Evolutionary conservation across 179 eudicot species (phyloP).

Genomic region (Monotropa hypopitys): DNA sequence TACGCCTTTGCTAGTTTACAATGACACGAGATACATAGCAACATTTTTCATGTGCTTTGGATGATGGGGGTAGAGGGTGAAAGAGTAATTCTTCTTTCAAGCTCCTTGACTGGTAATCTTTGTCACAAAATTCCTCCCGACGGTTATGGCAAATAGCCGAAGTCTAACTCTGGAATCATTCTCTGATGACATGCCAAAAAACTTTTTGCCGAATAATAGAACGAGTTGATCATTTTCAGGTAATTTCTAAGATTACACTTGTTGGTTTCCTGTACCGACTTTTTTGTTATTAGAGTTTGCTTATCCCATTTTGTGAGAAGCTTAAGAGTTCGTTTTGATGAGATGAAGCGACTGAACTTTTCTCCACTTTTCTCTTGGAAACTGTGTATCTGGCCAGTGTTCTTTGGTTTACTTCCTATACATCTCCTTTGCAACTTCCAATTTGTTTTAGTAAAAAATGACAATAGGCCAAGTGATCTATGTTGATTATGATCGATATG

Average conservation of each 20-base stretch:
- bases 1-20: background rate
- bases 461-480: background rate
- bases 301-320: background rate
- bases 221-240: conserved; percentile 1
- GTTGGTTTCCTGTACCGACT: background rate
- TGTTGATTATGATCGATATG: background rate
- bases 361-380: background rate
- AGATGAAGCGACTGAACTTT: background rate
- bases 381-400: background rate
- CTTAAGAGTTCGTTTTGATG: background rate
- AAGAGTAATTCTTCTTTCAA: background rate
- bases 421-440: background rate
- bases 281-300: background rate
- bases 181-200: background rate
- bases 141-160: background rate
- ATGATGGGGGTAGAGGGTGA: background rate
- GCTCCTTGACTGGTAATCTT: conserved; percentile 2
- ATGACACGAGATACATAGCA: background rate
- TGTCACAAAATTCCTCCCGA: background rate
- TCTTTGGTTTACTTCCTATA: background rate
- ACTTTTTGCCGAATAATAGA: background rate
- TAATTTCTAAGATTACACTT: background rate
- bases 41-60: background rate
- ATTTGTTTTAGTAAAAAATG: background rate
- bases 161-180: background rate